Conservation (phyloP, 495 filamentous ascomycete species). For the Penicillium desertorum region DNA sequence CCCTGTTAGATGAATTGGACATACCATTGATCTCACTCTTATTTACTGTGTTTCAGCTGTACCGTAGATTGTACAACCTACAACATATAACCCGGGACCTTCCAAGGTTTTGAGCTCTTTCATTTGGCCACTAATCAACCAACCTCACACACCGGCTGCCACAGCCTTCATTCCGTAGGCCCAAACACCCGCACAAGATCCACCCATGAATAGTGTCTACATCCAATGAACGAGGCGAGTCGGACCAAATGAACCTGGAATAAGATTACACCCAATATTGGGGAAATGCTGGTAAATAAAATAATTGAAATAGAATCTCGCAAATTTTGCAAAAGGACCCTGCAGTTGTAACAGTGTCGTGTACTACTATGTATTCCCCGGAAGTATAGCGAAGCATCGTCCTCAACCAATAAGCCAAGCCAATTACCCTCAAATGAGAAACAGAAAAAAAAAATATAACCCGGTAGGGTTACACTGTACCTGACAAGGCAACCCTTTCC, state of each 20-base stretch:
- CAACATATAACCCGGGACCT: background rate
- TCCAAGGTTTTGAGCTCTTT: slow-evolving; percentile 1
- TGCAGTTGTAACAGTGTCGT: background rate
- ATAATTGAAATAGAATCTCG: background rate
- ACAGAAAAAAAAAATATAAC: background rate
- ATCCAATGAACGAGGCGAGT: slow-evolving; percentile 6
- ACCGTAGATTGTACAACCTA: background rate
- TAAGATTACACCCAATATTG: background rate
- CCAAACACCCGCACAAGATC: slow-evolving; percentile 12
- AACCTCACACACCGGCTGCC: slow-evolving; percentile 7
- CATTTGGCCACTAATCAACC: slow-evolving; percentile 1
- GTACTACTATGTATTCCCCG: no score
- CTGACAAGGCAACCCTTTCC: background rate
- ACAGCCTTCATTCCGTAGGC: slow-evolving; percentile 1
- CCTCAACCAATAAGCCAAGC: background rate
- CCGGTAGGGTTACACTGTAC: slow-evolving; percentile 7
- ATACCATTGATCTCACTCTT: slow-evolving; percentile 13
- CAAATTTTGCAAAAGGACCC: slow-evolving; percentile 4
- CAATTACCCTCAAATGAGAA: background rate
- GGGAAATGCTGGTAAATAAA: background rate
- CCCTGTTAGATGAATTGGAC: slow-evolving; percentile 26
- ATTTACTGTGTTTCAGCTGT: background rate
- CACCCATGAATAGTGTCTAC: slow-evolving; percentile 1
- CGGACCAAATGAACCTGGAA: background rate
- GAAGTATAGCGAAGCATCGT: no score